Base-by-base conservation (phyloP, 2,329 filamentous ascomycete species). In the Diaporthe capsici region DNA sequence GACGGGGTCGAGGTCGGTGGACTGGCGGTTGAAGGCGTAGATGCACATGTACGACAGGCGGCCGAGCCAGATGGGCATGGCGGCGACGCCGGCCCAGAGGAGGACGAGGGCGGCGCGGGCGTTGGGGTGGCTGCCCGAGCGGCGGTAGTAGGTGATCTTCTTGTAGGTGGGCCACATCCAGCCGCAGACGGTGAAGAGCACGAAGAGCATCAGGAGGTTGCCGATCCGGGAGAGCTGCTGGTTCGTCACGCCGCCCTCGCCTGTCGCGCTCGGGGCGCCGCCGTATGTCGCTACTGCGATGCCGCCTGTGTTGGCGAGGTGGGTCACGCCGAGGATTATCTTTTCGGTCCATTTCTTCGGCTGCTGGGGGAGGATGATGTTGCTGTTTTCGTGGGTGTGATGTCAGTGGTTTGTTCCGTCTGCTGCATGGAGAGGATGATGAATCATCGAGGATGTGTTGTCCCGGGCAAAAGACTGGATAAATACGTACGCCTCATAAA, bases 401-500 rank as follows among this genome's bases (percentile, higher is more conserved):
- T 8, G 63, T 68, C 31, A 68, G 63, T 34, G 4, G 12, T 10
- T 15, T 37, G 3, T 34, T 31, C 34, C 17, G 1, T 15, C 20
- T 67, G 39, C 3, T 28, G 2, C 17, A 20, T 47, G 20, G 37
- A 20, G 39, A 31, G 6, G 13, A 44, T 44, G 37, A 63, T 9
- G n/a, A 4, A 7, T 28, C 6, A 47, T 44, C 15, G 15, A 22
- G 39, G 3, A 22, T 5, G 3, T 63, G 4, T 5, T 17, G 8
- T 28, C 39, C 4, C 13, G 22, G 7, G 20, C 12, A 17, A n/a
- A 2, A 6, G 22, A 51, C 10, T 37, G 8, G 63, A n/a, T 2
- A 7, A 17, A 20, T n/a, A 72, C 68, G 12, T 79, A 81, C 81
- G 78, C 78, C 76, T 82, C 80, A 67, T 81, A 82, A 22, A 82